phyloP scores from a whole-genome alignment of 805 yeast species.

The Monosporozyma aquatica region DNA sequence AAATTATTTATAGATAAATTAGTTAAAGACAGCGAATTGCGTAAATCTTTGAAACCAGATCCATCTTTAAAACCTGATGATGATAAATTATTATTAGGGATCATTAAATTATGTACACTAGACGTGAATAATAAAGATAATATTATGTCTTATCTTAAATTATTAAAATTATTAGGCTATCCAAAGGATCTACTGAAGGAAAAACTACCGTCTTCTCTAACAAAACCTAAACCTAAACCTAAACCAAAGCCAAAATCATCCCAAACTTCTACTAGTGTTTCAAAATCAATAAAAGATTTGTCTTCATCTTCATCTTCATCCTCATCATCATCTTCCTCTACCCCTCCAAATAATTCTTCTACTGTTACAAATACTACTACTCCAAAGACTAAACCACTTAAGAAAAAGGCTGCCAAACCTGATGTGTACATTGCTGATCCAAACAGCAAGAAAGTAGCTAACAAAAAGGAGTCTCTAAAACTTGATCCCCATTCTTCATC shows the following conservation, averaged over 20 bases:
- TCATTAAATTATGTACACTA: conserved; percentile 18
- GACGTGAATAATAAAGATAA: conserved; percentile 22
- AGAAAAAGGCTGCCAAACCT: not conserved
- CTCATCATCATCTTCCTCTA: not conserved
- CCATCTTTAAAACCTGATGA: not conserved
- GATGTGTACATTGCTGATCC: conserved; percentile 10
- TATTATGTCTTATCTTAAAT: conserved; percentile 16
- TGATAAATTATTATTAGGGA: conserved; percentile 11
- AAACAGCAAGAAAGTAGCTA: conserved; percentile 2
- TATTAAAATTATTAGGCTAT: conserved; percentile 19
- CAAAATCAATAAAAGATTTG: not conserved
- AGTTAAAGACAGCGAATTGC: conserved; percentile 4
- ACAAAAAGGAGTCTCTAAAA: not conserved
- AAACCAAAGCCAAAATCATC: not conserved
- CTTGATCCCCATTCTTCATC: not conserved
- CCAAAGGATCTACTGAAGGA: conserved; percentile 7
- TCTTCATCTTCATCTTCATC: not conserved
- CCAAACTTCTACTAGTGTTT: not conserved
- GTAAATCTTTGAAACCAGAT: conserved; percentile 8
- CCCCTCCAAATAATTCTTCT: not conserved
- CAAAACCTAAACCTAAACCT: conserved; percentile 1
- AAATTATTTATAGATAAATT: conserved; percentile 21
- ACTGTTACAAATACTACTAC: not conserved
- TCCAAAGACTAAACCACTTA: not conserved
- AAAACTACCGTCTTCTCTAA: conserved; percentile 6